A percentile compares a stretch with the other conserved stretches of the same genome.
Evolutionary conservation across 768 basidiomycete genomes (phyloP).

Genomic region (Leccinum rimulosum): DNA sequence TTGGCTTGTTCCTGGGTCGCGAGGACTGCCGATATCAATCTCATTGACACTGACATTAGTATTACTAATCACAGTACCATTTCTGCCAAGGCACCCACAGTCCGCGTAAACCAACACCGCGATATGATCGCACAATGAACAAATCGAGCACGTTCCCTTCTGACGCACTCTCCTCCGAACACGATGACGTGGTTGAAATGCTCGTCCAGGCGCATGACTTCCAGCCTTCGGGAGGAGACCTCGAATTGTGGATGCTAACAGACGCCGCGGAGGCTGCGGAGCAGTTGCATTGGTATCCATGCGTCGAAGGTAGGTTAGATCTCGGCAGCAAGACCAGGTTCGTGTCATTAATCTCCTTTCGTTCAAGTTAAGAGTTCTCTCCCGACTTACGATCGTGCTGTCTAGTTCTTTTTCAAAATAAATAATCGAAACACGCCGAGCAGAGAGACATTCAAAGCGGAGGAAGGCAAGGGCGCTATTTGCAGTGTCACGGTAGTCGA

Average conservation of each 20-base stretch:
- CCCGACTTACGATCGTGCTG: too few species aligned
- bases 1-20: too few species aligned
- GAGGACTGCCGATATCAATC: too few species aligned
- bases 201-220: conserved; percentile 27
- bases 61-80: background rate
- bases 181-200: conserved; percentile 43
- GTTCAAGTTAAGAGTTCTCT: too few species aligned
- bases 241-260: conserved; percentile 42
- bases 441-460: too few species aligned
- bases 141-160: conserved; percentile 44
- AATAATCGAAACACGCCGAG: too few species aligned
- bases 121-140: conserved; percentile 13
- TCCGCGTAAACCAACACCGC: background rate
- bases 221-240: conserved; percentile 29
- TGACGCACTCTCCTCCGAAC: conserved; percentile 38
- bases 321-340: background rate
- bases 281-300: conserved; percentile 25
- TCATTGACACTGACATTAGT: background rate
- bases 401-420: too few species aligned
- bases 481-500: too few species aligned
- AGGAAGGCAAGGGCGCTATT: too few species aligned
- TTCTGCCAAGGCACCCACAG: too few species aligned
- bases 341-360: too few species aligned
- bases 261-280: conserved; percentile 34
- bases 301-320: conserved; percentile 14